phyloP scores from a whole-genome alignment of 768 basidiomycete genomes.

The Terana coerulea region DNA sequence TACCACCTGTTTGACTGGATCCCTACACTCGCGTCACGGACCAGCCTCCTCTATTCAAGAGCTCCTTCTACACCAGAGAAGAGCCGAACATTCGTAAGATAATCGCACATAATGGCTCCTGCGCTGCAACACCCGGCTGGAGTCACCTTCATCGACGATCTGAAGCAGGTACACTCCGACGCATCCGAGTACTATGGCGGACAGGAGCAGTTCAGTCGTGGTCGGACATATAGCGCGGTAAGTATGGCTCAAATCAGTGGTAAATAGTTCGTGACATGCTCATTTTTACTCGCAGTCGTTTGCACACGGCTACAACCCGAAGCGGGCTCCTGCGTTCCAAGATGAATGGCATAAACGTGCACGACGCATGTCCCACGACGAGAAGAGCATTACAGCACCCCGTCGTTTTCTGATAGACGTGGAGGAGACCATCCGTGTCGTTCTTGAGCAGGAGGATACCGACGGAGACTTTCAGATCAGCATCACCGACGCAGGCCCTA shows the following conservation, averaged over 20 bases:
- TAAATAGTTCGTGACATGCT: constrained; percentile 1
- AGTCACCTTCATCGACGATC: constrained; percentile 66
- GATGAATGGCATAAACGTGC: constrained; percentile 72
- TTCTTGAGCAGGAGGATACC: constrained; percentile 97
- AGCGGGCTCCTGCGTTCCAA: constrained; percentile 66
- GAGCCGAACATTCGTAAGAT: neutral
- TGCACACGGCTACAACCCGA: constrained; percentile 50
- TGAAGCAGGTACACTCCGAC: constrained; percentile 56
- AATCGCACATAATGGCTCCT: constrained; percentile 51
- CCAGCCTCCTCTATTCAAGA: neutral
- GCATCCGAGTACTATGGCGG: constrained; percentile 82
- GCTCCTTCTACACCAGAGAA: neutral
- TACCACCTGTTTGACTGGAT: neutral
- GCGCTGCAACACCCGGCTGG: constrained; percentile 58
- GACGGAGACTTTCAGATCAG: constrained; percentile 97
- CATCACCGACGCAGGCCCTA: constrained; percentile 94
- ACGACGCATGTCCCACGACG: constrained; percentile 89
- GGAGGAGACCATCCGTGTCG: constrained; percentile 94
- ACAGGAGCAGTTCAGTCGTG: constrained; percentile 72
- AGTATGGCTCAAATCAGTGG: constrained; percentile 23
- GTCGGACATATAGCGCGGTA: constrained; percentile 87
- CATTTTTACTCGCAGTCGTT: constrained; percentile 19
- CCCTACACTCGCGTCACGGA: neutral
- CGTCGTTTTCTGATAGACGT: constrained; percentile 95
- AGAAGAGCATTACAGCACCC: constrained; percentile 75